Base-by-base conservation (phyloP, 2,329 filamentous ascomycete genomes). In the Cladophialophora immunda region DNA sequence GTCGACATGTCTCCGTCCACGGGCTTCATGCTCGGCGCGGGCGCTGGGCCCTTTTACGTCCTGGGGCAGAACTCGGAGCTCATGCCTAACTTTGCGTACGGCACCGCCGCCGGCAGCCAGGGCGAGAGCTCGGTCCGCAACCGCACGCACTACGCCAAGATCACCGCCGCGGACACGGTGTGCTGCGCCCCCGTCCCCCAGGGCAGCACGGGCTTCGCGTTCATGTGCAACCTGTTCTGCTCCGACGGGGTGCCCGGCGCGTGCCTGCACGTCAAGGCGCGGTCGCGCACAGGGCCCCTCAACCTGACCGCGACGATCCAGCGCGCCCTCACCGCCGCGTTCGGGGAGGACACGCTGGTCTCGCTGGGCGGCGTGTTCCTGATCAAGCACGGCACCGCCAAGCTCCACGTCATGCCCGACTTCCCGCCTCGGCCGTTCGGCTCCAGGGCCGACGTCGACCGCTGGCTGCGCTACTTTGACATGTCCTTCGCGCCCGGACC, bases 351-450 rank as follows among this genome's bases (percentile, higher is more conserved):
- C 7, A 4, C 71, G 27, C 71, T 75, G 0, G 66, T 83, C 17
- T 80, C 79, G 60, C 57, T 83, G 0, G 81, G 81, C 0, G 81
- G 81, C 0, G 79, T 78, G 0, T 82, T 83, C 61, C 58, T 83
- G 3, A 71, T 82, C 41, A 77, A 76, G 57, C 68, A 71, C 0
- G 81, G 80, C 0, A 78, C 71, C 22, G 75, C 78, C 4, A 77
- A 74, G 5, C 76, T 80, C 11, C 81, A 83, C 67, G 76, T 83
- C 13, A 83, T 83, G 81, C 81, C 81, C 1, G 81, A 82, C 67
- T 83, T 83, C 52, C 79, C 80, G 0, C 32, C 69, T 0, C 60
- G 74, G 17, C 54, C 78, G 0, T 80, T 81, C 58, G 58, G 67
- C 1, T 65, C 74, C 19, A 68, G 75, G 0, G 60, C 72, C 0